Evolutionary conservation across 805 yeast genomes (phyloP), one percentile per base, ranked within the genome.

Genomic region (Ogataea corticis): DNA sequence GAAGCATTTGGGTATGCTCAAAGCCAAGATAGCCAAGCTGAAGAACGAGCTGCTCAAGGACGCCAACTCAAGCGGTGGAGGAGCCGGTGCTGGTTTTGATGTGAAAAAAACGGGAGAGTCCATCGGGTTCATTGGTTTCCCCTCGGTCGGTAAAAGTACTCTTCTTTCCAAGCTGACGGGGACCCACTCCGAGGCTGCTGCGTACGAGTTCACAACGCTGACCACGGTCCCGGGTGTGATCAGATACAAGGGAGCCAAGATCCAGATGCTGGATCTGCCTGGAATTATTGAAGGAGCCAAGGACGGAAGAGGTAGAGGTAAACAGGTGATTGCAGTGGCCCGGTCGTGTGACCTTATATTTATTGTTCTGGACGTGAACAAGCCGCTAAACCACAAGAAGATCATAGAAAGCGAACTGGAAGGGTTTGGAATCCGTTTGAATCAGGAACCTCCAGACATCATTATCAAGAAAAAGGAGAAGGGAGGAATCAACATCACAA

Each of bases 241-340:
- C 62, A 85, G 87, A 68, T 92, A 89, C 63, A 88, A 91, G 57
- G 99, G 99, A 61, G 98, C 99, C 42, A 92, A 89, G 72, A 85
- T 94, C 54, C 99, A 94, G 72, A 89, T 94, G 96, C 69, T 87
- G 59, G 96, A 87, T 77, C 78, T 87, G 52, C 96, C 96, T 7
- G 96, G 96, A 64, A 87, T 87, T 56, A 86, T 87, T 61, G 94
- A 87, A 67, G 95, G 95, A 68, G 96, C 96, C 51, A 86, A 86
- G 55, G 94, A 87, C 60, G 96, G 96, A 69, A 81, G 85, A 65
- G 96, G 96, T 71, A 77, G 96, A 76, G 96, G 96, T 76, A 85
- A 79, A 57, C 99, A 94, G 70, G 99, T 94, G 45, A 94, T 94
- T 69, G 99, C 99, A 2, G 99, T 94, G 48, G 98, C 98, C n/a